These are phyloP conservation scores for Monilinia laxa DNA, from an alignment of 2,329 filamentous ascomycete species.

Conservation along the genomic window DNA sequence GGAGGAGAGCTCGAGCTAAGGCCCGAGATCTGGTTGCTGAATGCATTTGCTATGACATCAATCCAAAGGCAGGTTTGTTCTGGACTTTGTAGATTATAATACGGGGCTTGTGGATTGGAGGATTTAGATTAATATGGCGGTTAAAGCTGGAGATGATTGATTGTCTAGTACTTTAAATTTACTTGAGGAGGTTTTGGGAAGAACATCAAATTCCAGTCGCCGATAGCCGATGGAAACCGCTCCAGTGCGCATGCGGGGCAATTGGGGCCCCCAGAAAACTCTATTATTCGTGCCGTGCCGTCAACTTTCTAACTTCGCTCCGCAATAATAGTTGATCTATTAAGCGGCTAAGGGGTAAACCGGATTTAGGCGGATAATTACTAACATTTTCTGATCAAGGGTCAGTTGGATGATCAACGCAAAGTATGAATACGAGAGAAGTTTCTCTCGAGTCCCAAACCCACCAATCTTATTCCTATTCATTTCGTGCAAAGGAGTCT, in stretches of 20 bases:
- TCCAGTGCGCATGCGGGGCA: not conserved
- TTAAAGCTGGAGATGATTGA: not conserved
- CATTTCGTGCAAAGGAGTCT: slow-evolving; percentile 48
- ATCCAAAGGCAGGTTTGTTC: not conserved
- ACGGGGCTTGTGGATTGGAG: not conserved
- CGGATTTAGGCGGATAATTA: not conserved
- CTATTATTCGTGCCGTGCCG: not conserved
- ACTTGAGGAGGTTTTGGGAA: not conserved
- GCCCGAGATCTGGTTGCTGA: slow-evolving; percentile 36
- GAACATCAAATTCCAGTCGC: not conserved
- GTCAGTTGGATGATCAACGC: too few relatives aligned
- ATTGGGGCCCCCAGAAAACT: slow-evolving; percentile 3
- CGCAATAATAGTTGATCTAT: not conserved
- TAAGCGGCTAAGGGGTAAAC: not conserved
- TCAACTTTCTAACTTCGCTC: not conserved
- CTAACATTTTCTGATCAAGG: not conserved
- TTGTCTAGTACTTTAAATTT: not conserved
- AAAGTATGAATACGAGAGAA: not conserved
- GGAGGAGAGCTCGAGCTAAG: slow-evolving; percentile 34
- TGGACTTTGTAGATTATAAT: not conserved
- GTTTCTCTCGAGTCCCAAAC: slow-evolving; percentile 22
- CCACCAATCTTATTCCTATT: slow-evolving; percentile 38
- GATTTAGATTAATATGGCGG: not conserved
- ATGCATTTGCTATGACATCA: slow-evolving; percentile 31
- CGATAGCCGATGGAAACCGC: slow-evolving; percentile 8